phyloP scores from a whole-genome alignment of 148 eudicot species.

The Fagopyrum homotropicum region DNA sequence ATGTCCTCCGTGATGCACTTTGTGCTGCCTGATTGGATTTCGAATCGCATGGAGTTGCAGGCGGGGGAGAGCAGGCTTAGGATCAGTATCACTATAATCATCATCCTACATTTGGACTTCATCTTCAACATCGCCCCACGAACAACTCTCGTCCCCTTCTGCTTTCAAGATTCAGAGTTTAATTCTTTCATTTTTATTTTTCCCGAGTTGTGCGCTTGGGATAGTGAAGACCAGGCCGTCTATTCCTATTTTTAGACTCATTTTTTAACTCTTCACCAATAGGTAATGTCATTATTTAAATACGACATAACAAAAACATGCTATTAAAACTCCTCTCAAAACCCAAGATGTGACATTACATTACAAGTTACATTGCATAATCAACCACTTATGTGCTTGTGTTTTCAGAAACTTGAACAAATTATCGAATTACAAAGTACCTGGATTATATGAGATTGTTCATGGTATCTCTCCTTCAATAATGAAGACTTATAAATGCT shows the following conservation, averaged over 20 bases:
- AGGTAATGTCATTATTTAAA: no score
- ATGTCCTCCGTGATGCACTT: slow-evolving; percentile 77
- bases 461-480: no score
- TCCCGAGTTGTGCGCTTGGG: background rate
- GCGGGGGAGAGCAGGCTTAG: background rate
- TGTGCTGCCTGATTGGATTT: slow-evolving; percentile 48
- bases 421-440: no score
- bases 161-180: background rate
- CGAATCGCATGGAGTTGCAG: slow-evolving; percentile 44
- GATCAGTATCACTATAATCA: background rate
- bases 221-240: background rate
- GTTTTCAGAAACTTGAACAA: no score
- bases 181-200: background rate
- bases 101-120: background rate
- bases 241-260: background rate
- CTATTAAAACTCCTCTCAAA: no score
- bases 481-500: no score
- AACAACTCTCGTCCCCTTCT: background rate
- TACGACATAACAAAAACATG: no score
- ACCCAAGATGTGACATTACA: no score
- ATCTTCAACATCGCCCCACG: background rate
- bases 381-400: no score
- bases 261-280: no score
- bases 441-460: no score
- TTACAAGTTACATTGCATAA: no score